Base-by-base conservation (phyloP, 208 protist genomes). In the Lotmaria passim region DNA sequence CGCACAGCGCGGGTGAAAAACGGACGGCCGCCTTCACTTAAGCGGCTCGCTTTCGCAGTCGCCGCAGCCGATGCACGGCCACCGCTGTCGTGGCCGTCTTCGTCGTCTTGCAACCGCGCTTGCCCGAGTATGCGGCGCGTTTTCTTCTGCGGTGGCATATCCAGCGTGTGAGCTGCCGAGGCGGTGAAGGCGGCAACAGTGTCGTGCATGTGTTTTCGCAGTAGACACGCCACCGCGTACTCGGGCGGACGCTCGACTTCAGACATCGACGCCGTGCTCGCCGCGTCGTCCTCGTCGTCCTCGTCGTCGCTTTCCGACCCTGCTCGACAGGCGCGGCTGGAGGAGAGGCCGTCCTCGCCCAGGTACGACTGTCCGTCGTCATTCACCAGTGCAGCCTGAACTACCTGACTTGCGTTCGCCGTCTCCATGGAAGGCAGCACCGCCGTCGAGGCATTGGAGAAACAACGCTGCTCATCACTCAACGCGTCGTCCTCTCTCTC, bases 121-220 rank as follows among this genome's bases (percentile, higher is more conserved):
- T 55, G 46, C 21, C 62, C 63, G 28, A 69, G 24, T 14, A 70
- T 21, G 0, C 23, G 14, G 23, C 43, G 55, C 17, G 61, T 65
- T 26, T 30, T 58, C 23, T 59, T 46, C 8, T n/a, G 24, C 46
- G 70, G 70, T 19, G 70, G 70, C 17, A 41, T 28, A 33, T 76
- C 70, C 11, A 76, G 47, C 15, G 70, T 65, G 53, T 70, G 55
- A 34, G 15, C 28, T 5, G 70, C 47, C 17, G 70, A 76, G 15
- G 62, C 19, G 11, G 70, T 76, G 51, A 76, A 76, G 33, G 28
- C 15, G 21, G 62, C 62, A 3, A 70, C 30, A 12, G 55, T 66
- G 31, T 48, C 24, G 56, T 76, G 70, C 70, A 76, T 70, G 24
- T 62, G 61, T 44, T 70, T 31, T 17, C 53, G 70, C 44, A 76